Conservation (phyloP, 306 rosid genomes). For the Fragaria ananassa region DNA sequence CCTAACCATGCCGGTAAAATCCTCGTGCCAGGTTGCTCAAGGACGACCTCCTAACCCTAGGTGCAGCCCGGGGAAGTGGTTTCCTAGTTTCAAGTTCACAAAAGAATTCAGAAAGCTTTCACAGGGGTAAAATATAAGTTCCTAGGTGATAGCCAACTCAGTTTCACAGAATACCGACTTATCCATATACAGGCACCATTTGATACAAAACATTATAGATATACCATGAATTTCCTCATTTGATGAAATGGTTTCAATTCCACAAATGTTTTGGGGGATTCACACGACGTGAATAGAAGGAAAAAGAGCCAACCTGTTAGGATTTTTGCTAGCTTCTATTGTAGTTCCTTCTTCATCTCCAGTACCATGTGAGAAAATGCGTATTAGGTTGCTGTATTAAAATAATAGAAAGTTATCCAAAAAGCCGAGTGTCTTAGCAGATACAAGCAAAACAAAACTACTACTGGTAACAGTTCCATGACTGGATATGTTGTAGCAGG, state of each 20-base stretch:
- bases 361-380: constrained; percentile 43
- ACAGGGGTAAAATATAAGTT: neutral
- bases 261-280: neutral
- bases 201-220: neutral
- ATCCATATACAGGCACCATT: neutral
- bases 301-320: constrained; percentile 36
- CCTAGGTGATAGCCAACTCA: neutral
- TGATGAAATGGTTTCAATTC: neutral
- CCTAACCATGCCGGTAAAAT: constrained; percentile 46
- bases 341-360: constrained; percentile 48
- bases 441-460: constrained; percentile 1
- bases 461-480: neutral
- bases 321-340: constrained; percentile 44
- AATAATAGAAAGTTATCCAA: constrained; percentile 21
- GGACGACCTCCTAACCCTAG: constrained; percentile 52
- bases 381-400: constrained; percentile 52
- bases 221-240: neutral
- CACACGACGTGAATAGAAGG: constrained; percentile 1
- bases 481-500: constrained; percentile 7
- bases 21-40: constrained; percentile 49
- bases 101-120: neutral
- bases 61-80: constrained; percentile 30
- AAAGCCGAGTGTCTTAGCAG: constrained; percentile 7
- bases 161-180: neutral
- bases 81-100: constrained; percentile 27